phyloP scores from a whole-genome alignment of 257 asterid species.

The Solanum paucissectum region DNA sequence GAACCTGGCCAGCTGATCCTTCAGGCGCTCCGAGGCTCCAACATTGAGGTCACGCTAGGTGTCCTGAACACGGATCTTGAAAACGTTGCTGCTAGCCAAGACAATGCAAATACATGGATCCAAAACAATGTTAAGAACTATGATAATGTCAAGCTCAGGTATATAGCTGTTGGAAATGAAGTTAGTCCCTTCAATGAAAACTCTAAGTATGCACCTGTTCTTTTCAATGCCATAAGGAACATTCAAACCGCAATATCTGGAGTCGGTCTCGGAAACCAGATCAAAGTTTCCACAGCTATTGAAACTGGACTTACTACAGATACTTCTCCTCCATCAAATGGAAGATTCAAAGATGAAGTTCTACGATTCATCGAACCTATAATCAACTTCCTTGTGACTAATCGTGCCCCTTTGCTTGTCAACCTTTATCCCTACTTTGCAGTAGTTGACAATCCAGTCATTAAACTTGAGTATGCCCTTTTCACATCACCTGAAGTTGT shows the following conservation, averaged over 20 bases:
- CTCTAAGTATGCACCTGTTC: slow-evolving; percentile 4
- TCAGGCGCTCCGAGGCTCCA: slow-evolving; percentile 19
- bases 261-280: slow-evolving; percentile 12
- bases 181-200: slow-evolving; percentile 21
- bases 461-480: slow-evolving; percentile 22
- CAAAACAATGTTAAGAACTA: slow-evolving; percentile 38
- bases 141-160: slow-evolving; percentile 21
- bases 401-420: slow-evolving; percentile 11
- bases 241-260: slow-evolving; percentile 13
- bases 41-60: slow-evolving; percentile 21
- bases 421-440: slow-evolving; percentile 22
- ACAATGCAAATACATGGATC: slow-evolving; percentile 44
- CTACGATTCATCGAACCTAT: slow-evolving; percentile 14
- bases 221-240: slow-evolving; percentile 28
- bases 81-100: slow-evolving; percentile 27
- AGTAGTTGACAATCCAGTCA: neutral
- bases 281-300: slow-evolving; percentile 25
- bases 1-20: slow-evolving; percentile 24
- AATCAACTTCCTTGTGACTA: slow-evolving; percentile 6
- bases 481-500: slow-evolving; percentile 5
- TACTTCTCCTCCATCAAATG: slow-evolving; percentile 14
- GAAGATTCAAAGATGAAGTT: slow-evolving; percentile 9
- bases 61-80: slow-evolving; percentile 25
- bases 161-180: slow-evolving; percentile 58
- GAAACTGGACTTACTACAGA: slow-evolving; percentile 19